These are phyloP conservation scores for Naematelia aurantialba DNA, from an alignment of 768 basidiomycete species.

Conservation along the genomic window DNA sequence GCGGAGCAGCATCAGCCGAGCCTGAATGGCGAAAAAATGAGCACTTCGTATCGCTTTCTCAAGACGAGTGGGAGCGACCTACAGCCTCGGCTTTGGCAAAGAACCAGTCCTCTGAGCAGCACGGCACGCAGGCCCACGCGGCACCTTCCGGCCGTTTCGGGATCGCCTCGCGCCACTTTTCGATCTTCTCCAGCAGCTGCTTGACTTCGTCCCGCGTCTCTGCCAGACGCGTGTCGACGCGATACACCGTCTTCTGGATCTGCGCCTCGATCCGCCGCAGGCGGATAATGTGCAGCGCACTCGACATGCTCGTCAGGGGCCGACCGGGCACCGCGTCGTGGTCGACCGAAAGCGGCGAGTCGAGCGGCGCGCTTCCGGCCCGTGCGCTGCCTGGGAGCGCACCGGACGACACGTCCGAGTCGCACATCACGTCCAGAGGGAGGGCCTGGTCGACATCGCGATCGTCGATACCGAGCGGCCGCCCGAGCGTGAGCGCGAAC, in stretches of 20 bases:
- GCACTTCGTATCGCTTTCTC: too few relatives aligned
- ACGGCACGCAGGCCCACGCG: background rate
- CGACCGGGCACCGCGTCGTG: background rate
- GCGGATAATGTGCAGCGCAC: conserved; percentile 8
- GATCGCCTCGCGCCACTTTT: conserved; percentile 10
- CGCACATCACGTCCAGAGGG: conserved; percentile 24
- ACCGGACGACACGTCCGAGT: conserved; percentile 1
- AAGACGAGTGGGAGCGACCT: too few relatives aligned
- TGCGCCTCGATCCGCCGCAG: conserved; percentile 12
- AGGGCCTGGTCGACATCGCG: conserved; percentile 28
- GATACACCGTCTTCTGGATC: conserved; percentile 11
- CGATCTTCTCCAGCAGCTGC: conserved; percentile 8
- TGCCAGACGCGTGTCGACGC: background rate
- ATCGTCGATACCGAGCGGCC: conserved; percentile 24
- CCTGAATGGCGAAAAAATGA: background rate
- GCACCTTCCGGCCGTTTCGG: conserved; percentile 7
- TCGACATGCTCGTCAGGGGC: conserved; percentile 9
- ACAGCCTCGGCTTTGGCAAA: background rate
- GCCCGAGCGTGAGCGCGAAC: conserved; percentile 19
- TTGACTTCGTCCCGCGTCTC: conserved; percentile 5
- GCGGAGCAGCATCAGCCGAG: conserved; percentile 7
- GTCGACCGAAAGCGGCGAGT: conserved; percentile 8
- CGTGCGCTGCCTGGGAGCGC: background rate
- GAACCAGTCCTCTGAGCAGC: background rate
- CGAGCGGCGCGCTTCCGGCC: background rate